phyloP scores from a whole-genome alignment of 2,329 filamentous ascomycete species.

The Fusarium udum region DNA sequence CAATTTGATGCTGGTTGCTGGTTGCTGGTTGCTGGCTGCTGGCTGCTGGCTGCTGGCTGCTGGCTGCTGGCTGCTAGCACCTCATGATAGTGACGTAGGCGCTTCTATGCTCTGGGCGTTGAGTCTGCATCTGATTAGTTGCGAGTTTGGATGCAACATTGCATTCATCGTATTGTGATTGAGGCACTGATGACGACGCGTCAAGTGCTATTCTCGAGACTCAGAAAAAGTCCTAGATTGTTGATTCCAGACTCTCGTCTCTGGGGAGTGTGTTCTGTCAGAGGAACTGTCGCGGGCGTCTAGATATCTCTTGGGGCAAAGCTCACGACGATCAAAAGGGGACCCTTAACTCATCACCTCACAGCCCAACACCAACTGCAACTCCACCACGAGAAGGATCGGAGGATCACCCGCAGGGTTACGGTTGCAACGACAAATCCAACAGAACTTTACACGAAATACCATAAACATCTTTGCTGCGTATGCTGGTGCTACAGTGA shows the following conservation, averaged over 20 bases:
- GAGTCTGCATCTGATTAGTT: conserved; percentile 2
- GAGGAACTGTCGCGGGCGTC: neutral
- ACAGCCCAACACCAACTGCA: neutral
- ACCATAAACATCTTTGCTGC: neutral
- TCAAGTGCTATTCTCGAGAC: neutral
- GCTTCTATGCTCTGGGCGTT: neutral
- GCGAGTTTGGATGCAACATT: conserved; percentile 27
- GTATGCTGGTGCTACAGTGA: neutral
- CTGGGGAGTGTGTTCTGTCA: neutral
- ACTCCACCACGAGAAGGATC: conserved; percentile 22
- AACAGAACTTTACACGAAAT: conserved; percentile 10
- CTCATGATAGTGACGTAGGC: conserved; percentile 28
- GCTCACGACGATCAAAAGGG: conserved; percentile 9
- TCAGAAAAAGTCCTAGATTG: neutral
- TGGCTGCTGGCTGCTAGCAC: neutral
- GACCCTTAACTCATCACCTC: conserved; percentile 3
- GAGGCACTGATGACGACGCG: conserved; percentile 5
- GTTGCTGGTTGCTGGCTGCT: no score
- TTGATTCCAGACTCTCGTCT: neutral
- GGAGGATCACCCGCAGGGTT: conserved; percentile 31
- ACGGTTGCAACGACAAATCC: neutral
- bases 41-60: no score
- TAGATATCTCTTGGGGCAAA: neutral
- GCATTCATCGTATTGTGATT: conserved; percentile 10
- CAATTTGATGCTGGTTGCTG: conserved; percentile 19